phyloP scores from a whole-genome alignment of 305 asterid genomes.

The Rubia peregrina region DNA sequence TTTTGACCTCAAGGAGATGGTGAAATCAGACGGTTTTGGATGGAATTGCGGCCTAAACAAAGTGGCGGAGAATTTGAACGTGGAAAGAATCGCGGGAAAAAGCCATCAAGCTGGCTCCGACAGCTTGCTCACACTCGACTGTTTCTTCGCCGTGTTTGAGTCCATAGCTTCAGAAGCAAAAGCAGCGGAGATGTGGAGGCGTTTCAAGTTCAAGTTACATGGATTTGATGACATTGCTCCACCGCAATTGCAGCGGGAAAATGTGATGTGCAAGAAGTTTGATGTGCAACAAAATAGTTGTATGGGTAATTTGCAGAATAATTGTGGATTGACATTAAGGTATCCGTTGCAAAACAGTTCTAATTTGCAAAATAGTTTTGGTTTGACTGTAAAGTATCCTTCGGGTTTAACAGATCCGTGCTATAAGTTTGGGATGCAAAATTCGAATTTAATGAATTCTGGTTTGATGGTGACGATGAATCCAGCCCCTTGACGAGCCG shows the following conservation, averaged over 20 bases:
- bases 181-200: not conserved
- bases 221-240: not conserved
- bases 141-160: slow-evolving; percentile 8
- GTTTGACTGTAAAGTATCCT: not conserved
- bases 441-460: not conserved
- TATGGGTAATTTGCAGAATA: too few relatives aligned
- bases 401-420: not conserved
- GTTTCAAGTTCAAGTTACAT: not conserved
- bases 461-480: not conserved
- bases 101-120: slow-evolving; percentile 42
- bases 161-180: too few relatives aligned
- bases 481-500: not conserved
- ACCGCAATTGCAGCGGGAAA: not conserved
- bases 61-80: slow-evolving; percentile 20
- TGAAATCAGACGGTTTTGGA: not conserved
- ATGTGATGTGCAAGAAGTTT: not conserved
- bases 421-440: not conserved
- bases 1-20: not conserved
- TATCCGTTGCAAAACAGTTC: too few relatives aligned
- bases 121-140: slow-evolving; percentile 27
- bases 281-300: not conserved
- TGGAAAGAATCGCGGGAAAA: slow-evolving; percentile 26
- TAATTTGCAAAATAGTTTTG: not conserved
- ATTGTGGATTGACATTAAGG: not conserved
- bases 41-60: not conserved